A percentile compares a stretch with the other conserved stretches of the same genome.
Evolutionary conservation across 371 early-diverging fungal species (phyloP).

Genomic region (Globomyces sp.): DNA sequence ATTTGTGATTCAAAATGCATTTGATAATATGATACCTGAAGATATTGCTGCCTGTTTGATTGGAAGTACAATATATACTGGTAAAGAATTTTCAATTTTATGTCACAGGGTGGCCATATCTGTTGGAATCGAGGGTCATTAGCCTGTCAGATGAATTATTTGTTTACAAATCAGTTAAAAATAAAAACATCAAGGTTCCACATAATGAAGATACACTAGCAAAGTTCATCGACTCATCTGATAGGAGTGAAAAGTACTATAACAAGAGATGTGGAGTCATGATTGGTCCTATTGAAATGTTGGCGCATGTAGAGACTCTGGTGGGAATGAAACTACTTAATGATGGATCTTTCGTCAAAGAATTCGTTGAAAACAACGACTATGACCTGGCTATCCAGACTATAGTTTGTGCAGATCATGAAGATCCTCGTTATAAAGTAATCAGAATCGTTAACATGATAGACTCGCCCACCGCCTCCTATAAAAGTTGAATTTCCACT

Average conservation of each 20-base stretch:
- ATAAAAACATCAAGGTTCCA: constrained; percentile 33
- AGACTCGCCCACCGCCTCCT: constrained; percentile 29
- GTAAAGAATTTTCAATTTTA: too few relatives aligned
- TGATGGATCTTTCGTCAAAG: constrained; percentile 82
- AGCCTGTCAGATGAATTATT: constrained; percentile 68
- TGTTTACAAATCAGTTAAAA: constrained; percentile 58
- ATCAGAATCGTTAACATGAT: too few relatives aligned
- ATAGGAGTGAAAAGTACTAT: constrained; percentile 41
- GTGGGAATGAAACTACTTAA: constrained; percentile 62
- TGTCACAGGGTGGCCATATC: constrained; percentile 69
- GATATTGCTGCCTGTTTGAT: constrained; percentile 26
- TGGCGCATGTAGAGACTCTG: constrained; percentile 24
- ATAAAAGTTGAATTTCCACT: constrained; percentile 62
- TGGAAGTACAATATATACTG: constrained; percentile 33
- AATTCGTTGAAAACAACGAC: constrained; percentile 66
- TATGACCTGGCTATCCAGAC: constrained; percentile 65
- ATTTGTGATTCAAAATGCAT: constrained; percentile 58
- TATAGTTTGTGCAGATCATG: constrained; percentile 58
- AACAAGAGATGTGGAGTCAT: constrained; percentile 58
- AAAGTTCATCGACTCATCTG: constrained; percentile 61
- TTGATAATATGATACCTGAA: constrained; percentile 39
- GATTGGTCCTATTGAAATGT: constrained; percentile 67
- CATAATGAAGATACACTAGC: constrained; percentile 46
- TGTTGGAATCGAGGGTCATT: constrained; percentile 76
- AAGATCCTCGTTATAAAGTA: constrained; percentile 66